Evolutionary conservation across 2,329 filamentous ascomycete species (phyloP).

Genomic region (Aspergillus sp.): DNA sequence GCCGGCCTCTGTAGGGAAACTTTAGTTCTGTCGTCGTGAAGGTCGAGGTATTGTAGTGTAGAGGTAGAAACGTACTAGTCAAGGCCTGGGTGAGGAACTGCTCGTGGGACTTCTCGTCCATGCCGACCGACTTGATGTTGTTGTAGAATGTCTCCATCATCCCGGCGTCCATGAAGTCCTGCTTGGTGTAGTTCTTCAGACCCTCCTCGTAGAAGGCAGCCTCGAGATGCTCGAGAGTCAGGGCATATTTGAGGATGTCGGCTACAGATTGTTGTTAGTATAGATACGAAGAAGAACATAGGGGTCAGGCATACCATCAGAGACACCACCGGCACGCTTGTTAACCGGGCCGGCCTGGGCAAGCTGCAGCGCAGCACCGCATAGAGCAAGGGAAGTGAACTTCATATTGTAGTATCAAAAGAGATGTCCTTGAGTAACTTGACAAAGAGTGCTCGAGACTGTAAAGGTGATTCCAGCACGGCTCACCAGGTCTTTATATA

Average conservation of each 20-base stretch:
- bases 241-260: conserved; percentile 25
- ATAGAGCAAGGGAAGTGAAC: not conserved
- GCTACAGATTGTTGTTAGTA: not conserved
- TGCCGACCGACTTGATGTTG: conserved; percentile 57
- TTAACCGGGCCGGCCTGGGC: not conserved
- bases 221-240: conserved; percentile 57
- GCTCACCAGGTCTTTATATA: not conserved
- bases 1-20: conserved; percentile 40
- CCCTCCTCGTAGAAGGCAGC: conserved; percentile 63
- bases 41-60: no score
- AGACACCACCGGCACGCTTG: not conserved
- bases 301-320: not conserved
- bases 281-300: not conserved
- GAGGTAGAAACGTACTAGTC: conserved; percentile 14
- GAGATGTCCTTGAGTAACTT: no score
- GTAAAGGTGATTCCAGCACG: not conserved
- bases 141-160: conserved; percentile 55
- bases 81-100: conserved; percentile 53
- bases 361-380: not conserved
- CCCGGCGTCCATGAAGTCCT: conserved; percentile 55
- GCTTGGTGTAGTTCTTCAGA: conserved; percentile 55
- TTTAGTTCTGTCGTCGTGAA: not conserved
- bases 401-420: not conserved
- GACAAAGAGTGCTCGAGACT: not conserved
- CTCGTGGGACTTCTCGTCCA: conserved; percentile 61